Evolutionary conservation across 1,284 basidiomycete species (phyloP).

Genomic region (Heterobasidion parviporum): DNA sequence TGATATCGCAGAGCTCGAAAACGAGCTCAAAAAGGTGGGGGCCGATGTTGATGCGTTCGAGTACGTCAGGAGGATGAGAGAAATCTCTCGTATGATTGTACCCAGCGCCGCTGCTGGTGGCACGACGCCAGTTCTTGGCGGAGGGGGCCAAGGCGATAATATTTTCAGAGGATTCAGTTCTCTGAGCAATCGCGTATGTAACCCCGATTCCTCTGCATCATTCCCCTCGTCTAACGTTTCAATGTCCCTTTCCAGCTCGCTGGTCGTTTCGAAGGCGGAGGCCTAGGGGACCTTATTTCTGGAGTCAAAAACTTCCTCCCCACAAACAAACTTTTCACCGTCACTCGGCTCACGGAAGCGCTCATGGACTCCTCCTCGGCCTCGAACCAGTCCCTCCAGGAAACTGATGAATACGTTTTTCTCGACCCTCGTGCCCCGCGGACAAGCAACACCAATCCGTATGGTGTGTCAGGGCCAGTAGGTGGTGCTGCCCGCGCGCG

Average conservation of each 20-base stretch:
- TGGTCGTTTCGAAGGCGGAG: slow-evolving; percentile 89
- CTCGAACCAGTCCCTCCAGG: slow-evolving; percentile 86
- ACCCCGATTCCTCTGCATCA: neutral
- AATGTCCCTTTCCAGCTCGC: slow-evolving; percentile 52
- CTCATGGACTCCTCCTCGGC: slow-evolving; percentile 95
- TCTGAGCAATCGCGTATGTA: slow-evolving; percentile 77
- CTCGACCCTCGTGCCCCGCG: slow-evolving; percentile 84
- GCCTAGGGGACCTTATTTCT: slow-evolving; percentile 91
- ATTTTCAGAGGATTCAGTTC: slow-evolving; percentile 90
- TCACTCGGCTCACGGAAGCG: slow-evolving; percentile 90
- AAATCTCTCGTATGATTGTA: slow-evolving; percentile 80
- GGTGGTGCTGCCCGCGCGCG: slow-evolving; percentile 40
- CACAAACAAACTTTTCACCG: slow-evolving; percentile 87
- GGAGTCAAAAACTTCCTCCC: slow-evolving; percentile 99
- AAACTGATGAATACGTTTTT: slow-evolving; percentile 95
- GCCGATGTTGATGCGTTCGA: slow-evolving; percentile 83
- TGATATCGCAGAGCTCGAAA: slow-evolving; percentile 83
- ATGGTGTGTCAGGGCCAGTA: slow-evolving; percentile 19
- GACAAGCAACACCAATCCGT: slow-evolving; percentile 38
- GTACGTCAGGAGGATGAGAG: slow-evolving; percentile 88
- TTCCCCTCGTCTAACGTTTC: slow-evolving; percentile 7
- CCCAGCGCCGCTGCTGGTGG: slow-evolving; percentile 45
- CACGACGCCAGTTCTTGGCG: slow-evolving; percentile 70
- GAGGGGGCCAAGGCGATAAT: slow-evolving; percentile 64
- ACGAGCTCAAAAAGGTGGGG: slow-evolving; percentile 74